Evolutionary conservation across 352 stramenopile genomes (phyloP), one percentile per base, ranked within the genome.

Genomic region (Globisporangium viniferum): DNA sequence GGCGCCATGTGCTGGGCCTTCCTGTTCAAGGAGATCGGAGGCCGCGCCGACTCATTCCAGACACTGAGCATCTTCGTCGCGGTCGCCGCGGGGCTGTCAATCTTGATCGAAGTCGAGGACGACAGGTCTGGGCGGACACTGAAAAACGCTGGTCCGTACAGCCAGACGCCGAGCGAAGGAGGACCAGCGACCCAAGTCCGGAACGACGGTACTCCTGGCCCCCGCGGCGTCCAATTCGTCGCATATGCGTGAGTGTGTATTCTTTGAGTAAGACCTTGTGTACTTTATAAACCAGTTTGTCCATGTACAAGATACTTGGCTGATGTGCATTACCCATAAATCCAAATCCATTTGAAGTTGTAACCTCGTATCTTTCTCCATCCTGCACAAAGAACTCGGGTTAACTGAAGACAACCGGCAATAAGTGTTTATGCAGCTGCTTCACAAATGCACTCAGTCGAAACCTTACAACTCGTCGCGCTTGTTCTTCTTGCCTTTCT

Each of bases 381-480:
- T 49, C n/a, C 41, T 49, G 15, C 41, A 49, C 5, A 15, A 44
- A 44, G 36, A 44, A 44, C 14, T 46, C 39, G 12, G 12, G 6
- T 46, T 46, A 46, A 46, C 15, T 18, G 39, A 46, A 14, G 12
- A 7, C 14, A 57, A 57, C n/a, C 15, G 9, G 35, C 7, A 9
- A 12, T 7, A 44, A 31, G 15, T 41, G 9, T 5, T 24, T 10
- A 22, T 33, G 29, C 29, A 33, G 3, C 3, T 5, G 3, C 29
- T 33, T 5, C 5, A 33, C 3, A 33, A 33, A 33, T 24, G 9
- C 7, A 9, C 31, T 1, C 56, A 61, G n/a, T 20, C 46, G 31
- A 31, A 31, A 61, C 27, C 61, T 68, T 74, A 89, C 62, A 93
- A 66, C 72, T 93, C 84, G 55, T 90, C 84, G 24, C 75, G 79